Percentiles rank a stretch among this genome's conserved stretches.
Evolutionary conservation across 371 early-diverging fungal genomes (phyloP).

Genomic region (Mortierella sp.): DNA sequence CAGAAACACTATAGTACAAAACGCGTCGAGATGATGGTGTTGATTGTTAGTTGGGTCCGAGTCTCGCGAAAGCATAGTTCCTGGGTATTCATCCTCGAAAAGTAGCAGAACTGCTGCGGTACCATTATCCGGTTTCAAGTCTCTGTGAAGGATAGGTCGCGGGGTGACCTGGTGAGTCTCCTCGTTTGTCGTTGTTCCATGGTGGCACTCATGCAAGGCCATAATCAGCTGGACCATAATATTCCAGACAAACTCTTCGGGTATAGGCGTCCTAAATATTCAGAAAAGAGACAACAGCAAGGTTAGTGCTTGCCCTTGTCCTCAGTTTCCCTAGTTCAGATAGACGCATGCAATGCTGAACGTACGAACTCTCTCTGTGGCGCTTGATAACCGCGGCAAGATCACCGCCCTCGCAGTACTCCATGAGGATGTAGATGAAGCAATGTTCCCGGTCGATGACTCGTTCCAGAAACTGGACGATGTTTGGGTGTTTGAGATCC

Average conservation of each 20-base stretch:
- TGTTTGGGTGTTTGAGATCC: constrained; percentile 78
- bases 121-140: constrained; percentile 82
- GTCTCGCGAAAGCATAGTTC: neutral
- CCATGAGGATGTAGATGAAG: constrained; percentile 82
- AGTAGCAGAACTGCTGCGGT: neutral
- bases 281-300: neutral
- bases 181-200: constrained; percentile 42
- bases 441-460: constrained; percentile 71
- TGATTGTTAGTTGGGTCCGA: neutral
- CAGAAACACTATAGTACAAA: constrained; percentile 62
- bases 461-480: constrained; percentile 80
- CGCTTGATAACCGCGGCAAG: constrained; percentile 69
- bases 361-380: constrained; percentile 67
- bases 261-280: constrained; percentile 61
- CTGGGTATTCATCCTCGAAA: neutral
- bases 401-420: constrained; percentile 67
- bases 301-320: neutral
- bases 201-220: constrained; percentile 78
- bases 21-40: neutral
- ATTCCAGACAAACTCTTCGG: constrained; percentile 74
- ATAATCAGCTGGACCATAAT: constrained; percentile 69
- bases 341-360: neutral
- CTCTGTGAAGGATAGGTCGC: constrained; percentile 64
- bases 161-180: constrained; percentile 27
- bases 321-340: neutral